A percentile compares a stretch with the other conserved stretches of the same genome.
phyloP scores from a whole-genome alignment of 805 yeast species.

The Candida broadrunensis region DNA sequence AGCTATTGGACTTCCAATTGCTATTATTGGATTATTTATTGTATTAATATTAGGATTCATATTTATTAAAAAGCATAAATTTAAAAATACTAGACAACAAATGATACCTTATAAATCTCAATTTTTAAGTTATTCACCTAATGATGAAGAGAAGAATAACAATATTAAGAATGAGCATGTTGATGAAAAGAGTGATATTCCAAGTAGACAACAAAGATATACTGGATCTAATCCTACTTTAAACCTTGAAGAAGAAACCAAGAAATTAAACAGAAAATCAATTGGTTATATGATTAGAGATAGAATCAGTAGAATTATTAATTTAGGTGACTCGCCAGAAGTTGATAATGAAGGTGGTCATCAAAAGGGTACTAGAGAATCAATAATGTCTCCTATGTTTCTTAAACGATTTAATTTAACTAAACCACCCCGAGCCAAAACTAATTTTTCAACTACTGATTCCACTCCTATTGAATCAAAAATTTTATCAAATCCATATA shows the following conservation, averaged over 20 bases:
- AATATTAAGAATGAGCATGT: neutral
- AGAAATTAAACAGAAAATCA: slow-evolving; percentile 11
- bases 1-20: slow-evolving; percentile 32
- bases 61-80: slow-evolving; percentile 13
- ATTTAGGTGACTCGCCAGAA: slow-evolving; percentile 13
- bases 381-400: slow-evolving; percentile 26
- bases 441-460: neutral
- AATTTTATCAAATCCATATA: neutral
- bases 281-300: slow-evolving; percentile 13
- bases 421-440: slow-evolving; percentile 9
- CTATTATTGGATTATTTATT: slow-evolving; percentile 20
- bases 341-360: neutral
- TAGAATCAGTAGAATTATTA: slow-evolving; percentile 22
- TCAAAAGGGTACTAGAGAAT: neutral
- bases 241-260: slow-evolving; percentile 2
- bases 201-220: neutral
- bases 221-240: neutral
- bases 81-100: slow-evolving; percentile 7
- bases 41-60: slow-evolving; percentile 18
- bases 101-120: slow-evolving; percentile 5
- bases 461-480: neutral
- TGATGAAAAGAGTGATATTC: neutral
- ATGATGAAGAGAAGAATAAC: slow-evolving; percentile 1
- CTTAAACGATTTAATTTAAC: slow-evolving; percentile 30
- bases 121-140: slow-evolving; percentile 2